Percentiles rank a stretch among this genome's conserved stretches.
These are phyloP conservation scores for Tremellales sp. DNA, from an alignment of 1,284 basidiomycete species.

Conservation along the genomic window DNA sequence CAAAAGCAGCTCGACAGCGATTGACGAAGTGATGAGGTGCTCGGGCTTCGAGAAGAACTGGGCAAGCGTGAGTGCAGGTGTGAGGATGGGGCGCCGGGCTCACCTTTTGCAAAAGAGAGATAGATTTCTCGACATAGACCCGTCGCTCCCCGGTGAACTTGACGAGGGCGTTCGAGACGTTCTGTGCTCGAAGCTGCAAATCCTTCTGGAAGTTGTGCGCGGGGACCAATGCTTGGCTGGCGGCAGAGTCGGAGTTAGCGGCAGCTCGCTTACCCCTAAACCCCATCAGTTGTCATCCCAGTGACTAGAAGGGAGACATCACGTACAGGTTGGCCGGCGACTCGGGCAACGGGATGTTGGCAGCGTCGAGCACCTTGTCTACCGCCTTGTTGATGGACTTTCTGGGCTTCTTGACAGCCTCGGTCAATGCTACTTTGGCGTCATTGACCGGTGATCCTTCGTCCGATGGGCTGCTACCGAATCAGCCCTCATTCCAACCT, in stretches of 20 bases:
- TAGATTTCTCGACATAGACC: neutral
- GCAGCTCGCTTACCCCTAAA: too few relatives aligned
- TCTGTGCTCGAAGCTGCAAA: slow-evolving; percentile 6
- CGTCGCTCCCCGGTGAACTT: slow-evolving; percentile 13
- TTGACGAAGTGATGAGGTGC: slow-evolving; percentile 25
- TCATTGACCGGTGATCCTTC: slow-evolving; percentile 22
- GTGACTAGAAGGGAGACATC: neutral
- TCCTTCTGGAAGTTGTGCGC: slow-evolving; percentile 6
- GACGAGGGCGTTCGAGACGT: slow-evolving; percentile 9
- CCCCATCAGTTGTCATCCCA: neutral
- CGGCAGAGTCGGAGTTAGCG: slow-evolving; percentile 6
- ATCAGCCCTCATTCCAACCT: neutral
- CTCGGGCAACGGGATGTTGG: slow-evolving; percentile 39
- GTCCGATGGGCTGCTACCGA: slow-evolving; percentile 13
- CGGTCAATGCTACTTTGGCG: slow-evolving; percentile 14
- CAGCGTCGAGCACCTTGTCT: slow-evolving; percentile 30
- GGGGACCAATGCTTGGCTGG: slow-evolving; percentile 14
- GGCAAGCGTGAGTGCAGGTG: neutral
- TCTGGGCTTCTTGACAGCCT: slow-evolving; percentile 17
- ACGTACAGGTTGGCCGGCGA: slow-evolving; percentile 30
- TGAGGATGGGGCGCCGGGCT: neutral
- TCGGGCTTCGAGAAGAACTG: slow-evolving; percentile 34
- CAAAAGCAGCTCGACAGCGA: slow-evolving; percentile 31
- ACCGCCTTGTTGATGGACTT: slow-evolving; percentile 34
- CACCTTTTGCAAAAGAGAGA: neutral